Evolutionary conservation across 306 rosid species (phyloP), one percentile per base, ranked within the genome.

Genomic region (Malus asiatica): DNA sequence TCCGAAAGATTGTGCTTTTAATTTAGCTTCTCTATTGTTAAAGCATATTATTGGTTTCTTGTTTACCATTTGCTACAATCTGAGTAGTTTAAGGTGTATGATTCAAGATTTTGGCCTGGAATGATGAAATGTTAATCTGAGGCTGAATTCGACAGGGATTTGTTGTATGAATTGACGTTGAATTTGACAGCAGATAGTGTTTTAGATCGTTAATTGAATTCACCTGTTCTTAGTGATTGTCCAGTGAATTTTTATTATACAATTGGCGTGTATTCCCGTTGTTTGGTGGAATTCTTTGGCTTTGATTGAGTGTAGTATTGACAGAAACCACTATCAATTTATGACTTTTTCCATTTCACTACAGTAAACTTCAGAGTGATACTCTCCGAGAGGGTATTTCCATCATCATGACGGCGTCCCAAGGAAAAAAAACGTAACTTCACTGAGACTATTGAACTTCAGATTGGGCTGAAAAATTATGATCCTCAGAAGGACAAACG

Each of bases 291-390:
- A 22, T 22, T 10, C 11, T 27, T 44, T 8, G 65, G 18, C 38
- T 6, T 35, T 6, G 38, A 35, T 35, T 35, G 38, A 35, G 38
- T 35, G 38, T 35, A 35, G 38, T 35, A 35, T 35, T 35, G 38
- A 35, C 38, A 35, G 38, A 35, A 6, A 35, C 38, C 38, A 35
- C 38, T 2, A 35, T 35, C 38, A 10, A 30, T 27, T 51, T 46
- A 19, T 73, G 16, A 74, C 27, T 44, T 9, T 44, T 6, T 38
- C 15, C 4, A 22, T 40, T 4, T 32, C 11, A 55, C 1, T 77
- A 80, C 87, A 90, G 97, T 84, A 93, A 93, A 90, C 96, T 1
- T 35, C 40, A 7, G 40, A 35, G 40, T 35, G 40, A 35, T 35
- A 35, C 40, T 6, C 40, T 35, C 40, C 9, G 40, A 35, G 40